Evolutionary conservation across 1,284 basidiomycete genomes (phyloP), one percentile per base, ranked within the genome.

Genomic region (Rhodotorula sp.): DNA sequence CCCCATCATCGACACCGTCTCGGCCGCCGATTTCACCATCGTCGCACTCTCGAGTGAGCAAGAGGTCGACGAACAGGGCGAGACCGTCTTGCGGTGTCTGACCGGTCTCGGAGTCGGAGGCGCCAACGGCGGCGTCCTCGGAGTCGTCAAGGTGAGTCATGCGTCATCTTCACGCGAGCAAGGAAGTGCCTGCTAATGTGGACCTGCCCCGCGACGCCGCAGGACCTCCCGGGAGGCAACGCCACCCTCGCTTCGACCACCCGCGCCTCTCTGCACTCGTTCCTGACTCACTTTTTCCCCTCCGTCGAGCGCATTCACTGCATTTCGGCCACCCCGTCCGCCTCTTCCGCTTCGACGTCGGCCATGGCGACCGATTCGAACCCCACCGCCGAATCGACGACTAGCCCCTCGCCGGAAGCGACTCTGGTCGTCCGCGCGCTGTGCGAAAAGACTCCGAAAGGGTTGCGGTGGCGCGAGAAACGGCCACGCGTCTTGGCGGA

Each of bases 211-310:
- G n/a, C n/a, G n/a, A n/a, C n/a, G n/a, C n/a, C n/a, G 64, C 62
- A 66, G 67, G 71, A 79, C 29, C 80, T 8, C 77, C 84, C n/a
- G 89, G 89, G 79, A 82, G 85, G 42, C 86, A 88, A 64, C 66
- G 66, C 48, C 42, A 67, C 66, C 44, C 72, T 68, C 57, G 60
- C 71, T 18, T 70, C 72, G 18, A 86, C 86, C 14, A 85, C 93
- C 54, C 82, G 91, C 70, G 93, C 92, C 82, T 95, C 91, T 0
- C 84, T 96, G 2, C 84, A 94, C 14, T 95, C 93, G 3, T 97
- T 98, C 83, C 88, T 95, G 66, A 88, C 89, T 74, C 98, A 99
- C 82, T 99, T 99, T 81, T 91, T 92, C 68, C 95, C 95, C 0
- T 85, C 86, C n/a, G 89, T 93, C 74, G 83, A 84, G 49, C 85